Base-by-base conservation (phyloP, 768 basidiomycete species). In the Rubroboletus pulcherrimus region DNA sequence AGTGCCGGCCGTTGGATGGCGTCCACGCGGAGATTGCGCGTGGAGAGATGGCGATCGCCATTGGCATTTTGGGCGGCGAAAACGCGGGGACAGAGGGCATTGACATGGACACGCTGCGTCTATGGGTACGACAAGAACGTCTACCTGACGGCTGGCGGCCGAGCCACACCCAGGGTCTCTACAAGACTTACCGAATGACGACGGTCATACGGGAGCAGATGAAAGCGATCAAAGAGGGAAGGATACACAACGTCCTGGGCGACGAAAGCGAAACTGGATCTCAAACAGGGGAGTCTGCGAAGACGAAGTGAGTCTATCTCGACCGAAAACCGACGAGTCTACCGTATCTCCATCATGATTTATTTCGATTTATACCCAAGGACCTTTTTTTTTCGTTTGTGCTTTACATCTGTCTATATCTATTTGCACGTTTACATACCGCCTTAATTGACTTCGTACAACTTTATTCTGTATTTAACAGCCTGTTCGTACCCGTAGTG, bases 1-100 rank as follows among this genome's bases (percentile, higher is more conserved):
- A 72, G 33, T 79, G 69, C 8, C 64, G 66, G 3, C 71, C 73
- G 0, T 63, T 86, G 29, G 77, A 78, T 48, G 49, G 62, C 5
- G 39, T 82, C 5, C 82, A 83, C 56, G 76, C 78, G 2, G 83
- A 85, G 69, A 78, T 87, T 51, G 86, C 85, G 2, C 77, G 84
- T 4, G 86, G 84, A 17, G 86, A 88, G 69, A 83, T 87, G 76
- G 82, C 79, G 0, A 80, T 87, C 49, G 80, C 85, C 8, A 71
- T 86, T 14, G 83, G 82, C 1, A 74, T 87, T 7, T 39, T 71
- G 3, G 70, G 72, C 12, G 71, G 70, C 7, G 71, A 66, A n/a
- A 71, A 71, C 9, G 71, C 70, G 5, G 63, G 51, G 3, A 75
- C 73, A 34, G 64, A 72, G 0, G 82, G 82, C 0, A 63, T 81